Conservation (phyloP, 1,139 yeast species). For the Wickerhamomyces sp. region DNA sequence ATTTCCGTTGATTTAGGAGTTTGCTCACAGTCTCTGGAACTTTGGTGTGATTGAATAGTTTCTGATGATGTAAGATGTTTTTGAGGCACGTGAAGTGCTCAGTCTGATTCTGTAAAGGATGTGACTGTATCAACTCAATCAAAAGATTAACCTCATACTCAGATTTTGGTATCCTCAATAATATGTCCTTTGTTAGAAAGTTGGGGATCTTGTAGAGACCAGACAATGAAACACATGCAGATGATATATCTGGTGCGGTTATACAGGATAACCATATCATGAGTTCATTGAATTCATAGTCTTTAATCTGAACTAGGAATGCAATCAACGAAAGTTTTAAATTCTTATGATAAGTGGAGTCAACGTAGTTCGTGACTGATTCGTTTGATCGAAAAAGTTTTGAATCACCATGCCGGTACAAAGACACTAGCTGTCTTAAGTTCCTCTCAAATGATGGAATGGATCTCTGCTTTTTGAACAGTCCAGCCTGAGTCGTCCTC, state of each 20-base stretch:
- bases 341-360: background rate
- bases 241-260: slow-evolving; percentile 19
- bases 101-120: background rate
- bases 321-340: slow-evolving; percentile 4
- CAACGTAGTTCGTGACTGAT: background rate
- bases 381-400: background rate
- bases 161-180: slow-evolving; percentile 25
- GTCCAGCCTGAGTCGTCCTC: too few species aligned
- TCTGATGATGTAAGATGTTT: slow-evolving; percentile 1
- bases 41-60: slow-evolving; percentile 1
- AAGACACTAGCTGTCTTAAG: slow-evolving; percentile 2
- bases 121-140: slow-evolving; percentile 5
- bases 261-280: slow-evolving; percentile 27
- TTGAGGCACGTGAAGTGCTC: background rate
- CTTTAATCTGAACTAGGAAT: slow-evolving; percentile 1
- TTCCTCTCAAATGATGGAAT: slow-evolving; percentile 2
- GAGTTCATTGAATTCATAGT: slow-evolving; percentile 14
- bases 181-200: slow-evolving; percentile 25
- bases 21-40: slow-evolving; percentile 3
- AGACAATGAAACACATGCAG: slow-evolving; percentile 27
- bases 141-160: slow-evolving; percentile 21
- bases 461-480: background rate
- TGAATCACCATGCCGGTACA: slow-evolving; percentile 12
- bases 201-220: slow-evolving; percentile 23
- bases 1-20: slow-evolving; percentile 2